Percentiles rank a stretch among this genome's conserved stretches.
Evolutionary conservation across 495 filamentous ascomycete species (phyloP).

Genomic region (Zalerion maritima): DNA sequence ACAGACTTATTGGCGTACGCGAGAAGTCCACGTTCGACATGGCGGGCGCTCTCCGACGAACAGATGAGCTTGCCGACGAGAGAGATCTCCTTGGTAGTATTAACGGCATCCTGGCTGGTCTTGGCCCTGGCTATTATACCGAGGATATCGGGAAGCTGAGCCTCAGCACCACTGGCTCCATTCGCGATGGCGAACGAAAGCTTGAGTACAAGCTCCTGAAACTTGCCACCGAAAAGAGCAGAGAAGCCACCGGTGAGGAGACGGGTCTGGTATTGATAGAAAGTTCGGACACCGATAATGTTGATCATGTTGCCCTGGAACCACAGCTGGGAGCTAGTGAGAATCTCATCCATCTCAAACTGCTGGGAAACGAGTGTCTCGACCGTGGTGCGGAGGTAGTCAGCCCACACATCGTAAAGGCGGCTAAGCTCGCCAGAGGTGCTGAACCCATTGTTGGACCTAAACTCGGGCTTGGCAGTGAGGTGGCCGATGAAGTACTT

Average conservation of each 20-base stretch:
- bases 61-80: conserved; percentile 32
- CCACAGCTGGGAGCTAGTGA: conserved; percentile 22
- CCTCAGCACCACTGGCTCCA: conserved; percentile 15
- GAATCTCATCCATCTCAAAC: conserved; percentile 35
- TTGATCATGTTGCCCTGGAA: conserved; percentile 27
- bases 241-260: conserved; percentile 36
- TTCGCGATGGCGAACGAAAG: conserved; percentile 31
- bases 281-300: conserved; percentile 32
- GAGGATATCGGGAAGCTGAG: conserved; percentile 30
- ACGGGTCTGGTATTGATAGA: conserved; percentile 36
- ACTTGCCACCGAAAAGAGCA: conserved; percentile 30
- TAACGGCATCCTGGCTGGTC: conserved; percentile 25
- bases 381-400: conserved; percentile 29
- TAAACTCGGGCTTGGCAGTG: conserved; percentile 31
- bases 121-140: conserved; percentile 33
- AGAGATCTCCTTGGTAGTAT: conserved; percentile 29
- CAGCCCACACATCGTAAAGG: conserved; percentile 31
- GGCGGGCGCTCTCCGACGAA: conserved; percentile 23
- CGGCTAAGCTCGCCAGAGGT: conserved; percentile 17
- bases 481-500: conserved; percentile 39
- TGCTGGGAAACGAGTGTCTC: conserved; percentile 34
- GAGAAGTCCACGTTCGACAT: conserved; percentile 32
- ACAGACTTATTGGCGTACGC: conserved; percentile 31
- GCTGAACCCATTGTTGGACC: too few relatives aligned
- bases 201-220: conserved; percentile 36